Evolutionary conservation across 345 rosid genomes (phyloP), one percentile per base, ranked within the genome.

Genomic region (Populus euphratica): DNA sequence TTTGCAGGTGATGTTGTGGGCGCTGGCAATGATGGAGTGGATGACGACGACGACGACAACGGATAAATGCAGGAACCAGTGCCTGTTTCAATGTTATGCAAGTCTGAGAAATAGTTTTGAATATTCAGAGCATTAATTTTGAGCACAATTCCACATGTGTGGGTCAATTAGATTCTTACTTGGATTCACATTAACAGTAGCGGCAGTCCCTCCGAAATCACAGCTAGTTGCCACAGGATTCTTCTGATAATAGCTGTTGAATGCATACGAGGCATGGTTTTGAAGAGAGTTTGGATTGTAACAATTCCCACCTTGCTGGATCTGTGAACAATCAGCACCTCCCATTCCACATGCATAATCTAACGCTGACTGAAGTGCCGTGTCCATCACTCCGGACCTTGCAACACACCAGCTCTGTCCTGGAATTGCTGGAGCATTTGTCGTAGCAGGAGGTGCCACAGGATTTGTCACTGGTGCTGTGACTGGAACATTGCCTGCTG

Each of bases 381-480:
- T 75, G 79, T 88, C 89, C 5, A 86, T 31, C 1, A 78, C 90
- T 81, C 98, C 97, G n/a, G 79, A 76, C 88, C 68, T 91, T 31
- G 93, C 97, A 68, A 92, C 85, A 44, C 99, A 96, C 98, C 98
- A 96, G 86, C 91, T 88, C 82, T 92, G 95, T 52, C 97, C 97
- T 68, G 90, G 77, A 83, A 63, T 70, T 25, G 89, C 89, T 8
- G 99, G 93, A 75, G 92, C 81, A 85, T 87, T 88, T 68, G 90
- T 78, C 10, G 80, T 59, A 70, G 81, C 90, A 52, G 99, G 93
- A 3, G 93, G 93, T 1, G 91, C 74, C 17, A 88, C 80, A 0
- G 94, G 92, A 61, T 77, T 82, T 0, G 87, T 79, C 20, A 77
- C 86, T 0, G 91, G 86, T 63, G 81, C 81, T 36, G 80, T 75